These are phyloP conservation scores for Leishmania lainsoni DNA, from an alignment of 208 protist genomes.

Conservation along the genomic window DNA sequence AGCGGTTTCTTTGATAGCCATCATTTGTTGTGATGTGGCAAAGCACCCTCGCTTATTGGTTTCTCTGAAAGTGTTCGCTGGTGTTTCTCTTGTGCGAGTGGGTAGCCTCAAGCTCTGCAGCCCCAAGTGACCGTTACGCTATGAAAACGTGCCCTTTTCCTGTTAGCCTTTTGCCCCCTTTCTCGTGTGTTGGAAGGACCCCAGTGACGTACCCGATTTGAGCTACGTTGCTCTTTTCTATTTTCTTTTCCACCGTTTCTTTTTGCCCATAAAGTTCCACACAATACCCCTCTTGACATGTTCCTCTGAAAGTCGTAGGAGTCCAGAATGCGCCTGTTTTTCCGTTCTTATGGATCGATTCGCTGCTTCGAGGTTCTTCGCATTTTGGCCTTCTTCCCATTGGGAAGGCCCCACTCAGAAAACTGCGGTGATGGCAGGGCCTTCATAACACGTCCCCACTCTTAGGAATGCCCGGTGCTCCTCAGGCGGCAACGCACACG, in stretches of 20 bases:
- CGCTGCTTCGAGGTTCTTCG: background rate
- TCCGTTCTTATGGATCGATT: background rate
- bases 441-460: background rate
- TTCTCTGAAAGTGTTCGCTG: too few species aligned
- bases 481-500: background rate
- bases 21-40: too few species aligned
- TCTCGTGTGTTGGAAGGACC: background rate
- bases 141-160: background rate
- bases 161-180: background rate
- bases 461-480: background rate
- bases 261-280: too few species aligned
- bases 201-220: background rate
- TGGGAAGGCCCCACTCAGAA: background rate
- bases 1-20: too few species aligned
- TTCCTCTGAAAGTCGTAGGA: background rate
- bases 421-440: background rate
- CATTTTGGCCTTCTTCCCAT: background rate
- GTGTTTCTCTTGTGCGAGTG: background rate
- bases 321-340: background rate
- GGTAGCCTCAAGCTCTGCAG: too few species aligned
- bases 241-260: background rate
- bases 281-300: background rate
- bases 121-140: background rate
- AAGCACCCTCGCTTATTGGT: too few species aligned
- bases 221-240: background rate